Evolutionary conservation across 441 rosid species (phyloP).

Genomic region (Populus hybrid): DNA sequence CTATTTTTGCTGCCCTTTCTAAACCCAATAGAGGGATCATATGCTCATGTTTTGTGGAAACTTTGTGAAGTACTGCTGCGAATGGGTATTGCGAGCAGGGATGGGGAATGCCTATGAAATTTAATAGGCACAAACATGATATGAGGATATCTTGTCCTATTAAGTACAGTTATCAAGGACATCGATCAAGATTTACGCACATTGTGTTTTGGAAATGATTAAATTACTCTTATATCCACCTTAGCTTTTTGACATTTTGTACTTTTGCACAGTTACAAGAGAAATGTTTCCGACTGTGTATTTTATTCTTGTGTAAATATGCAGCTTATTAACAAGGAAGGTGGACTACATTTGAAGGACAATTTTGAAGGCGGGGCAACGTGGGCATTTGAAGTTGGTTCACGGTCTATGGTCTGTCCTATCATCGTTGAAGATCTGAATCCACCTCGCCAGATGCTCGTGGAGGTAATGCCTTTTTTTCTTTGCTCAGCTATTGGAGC

Average conservation of each 20-base stretch:
- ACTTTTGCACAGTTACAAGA: neutral
- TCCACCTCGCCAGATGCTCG: conserved; percentile 84
- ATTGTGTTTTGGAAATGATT: neutral
- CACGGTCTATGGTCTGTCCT: conserved; percentile 81
- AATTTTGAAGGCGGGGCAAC: conserved; percentile 87
- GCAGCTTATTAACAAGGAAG: conserved; percentile 64
- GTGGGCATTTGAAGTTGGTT: conserved; percentile 95
- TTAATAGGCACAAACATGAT: neutral
- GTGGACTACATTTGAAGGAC: conserved; percentile 46
- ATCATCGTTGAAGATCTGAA: conserved; percentile 89
- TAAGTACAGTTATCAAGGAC: neutral
- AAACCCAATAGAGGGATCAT: neutral
- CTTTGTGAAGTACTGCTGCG: neutral
- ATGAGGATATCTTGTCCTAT: neutral
- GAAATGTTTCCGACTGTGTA: too few species aligned
- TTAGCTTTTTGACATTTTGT: neutral
- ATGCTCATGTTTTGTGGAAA: too few species aligned
- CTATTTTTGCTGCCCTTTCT: neutral
- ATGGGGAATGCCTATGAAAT: neutral
- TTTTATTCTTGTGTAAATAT: conserved; percentile 12
- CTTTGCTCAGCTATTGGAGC: conserved; percentile 6
- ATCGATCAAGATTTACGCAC: neutral
- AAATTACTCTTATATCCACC: neutral
- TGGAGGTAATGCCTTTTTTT: conserved; percentile 56
- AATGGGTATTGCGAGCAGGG: neutral